A percentile compares a stretch with the other conserved stretches of the same genome.
phyloP scores from a whole-genome alignment of 257 asterid species.

The Agastache rugosa region DNA sequence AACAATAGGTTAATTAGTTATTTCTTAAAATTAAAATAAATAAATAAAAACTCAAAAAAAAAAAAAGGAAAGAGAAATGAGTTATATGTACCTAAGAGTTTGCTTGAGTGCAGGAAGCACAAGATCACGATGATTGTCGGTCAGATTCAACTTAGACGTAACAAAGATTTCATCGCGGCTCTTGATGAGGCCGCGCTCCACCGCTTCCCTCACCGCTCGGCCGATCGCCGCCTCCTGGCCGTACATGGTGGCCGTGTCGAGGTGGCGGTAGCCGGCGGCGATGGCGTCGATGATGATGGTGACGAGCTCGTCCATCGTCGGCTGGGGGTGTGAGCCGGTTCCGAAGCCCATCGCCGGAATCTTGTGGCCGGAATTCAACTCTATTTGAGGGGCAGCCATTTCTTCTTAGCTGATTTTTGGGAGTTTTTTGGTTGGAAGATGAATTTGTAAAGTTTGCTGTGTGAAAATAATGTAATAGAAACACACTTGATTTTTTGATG shows the following conservation, averaged over 20 bases:
- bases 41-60: no score
- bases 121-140: slow-evolving; percentile 44
- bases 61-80: no score
- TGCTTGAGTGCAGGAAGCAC: slow-evolving; percentile 53
- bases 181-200: slow-evolving; percentile 44
- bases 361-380: slow-evolving; percentile 48
- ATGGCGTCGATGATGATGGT: slow-evolving; percentile 44
- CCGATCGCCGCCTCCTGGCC: slow-evolving; percentile 58
- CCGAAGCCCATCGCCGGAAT: slow-evolving; percentile 56
- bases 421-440: no score
- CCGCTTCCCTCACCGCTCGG: slow-evolving; percentile 46
- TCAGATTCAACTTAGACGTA: slow-evolving; percentile 51
- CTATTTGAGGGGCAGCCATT: slow-evolving; percentile 35
- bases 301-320: slow-evolving; percentile 43
- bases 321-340: slow-evolving; percentile 33
- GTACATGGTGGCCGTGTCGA: slow-evolving; percentile 57
- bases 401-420: not conserved
- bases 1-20: no score
- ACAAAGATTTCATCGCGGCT: slow-evolving; percentile 53
- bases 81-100: slow-evolving; percentile 44
- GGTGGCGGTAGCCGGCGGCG: slow-evolving; percentile 56
- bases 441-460: no score
- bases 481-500: no score
- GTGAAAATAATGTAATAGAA: no score
- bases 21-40: no score